phyloP scores from a whole-genome alignment of 768 basidiomycete species.

The Russula brevipes region DNA sequence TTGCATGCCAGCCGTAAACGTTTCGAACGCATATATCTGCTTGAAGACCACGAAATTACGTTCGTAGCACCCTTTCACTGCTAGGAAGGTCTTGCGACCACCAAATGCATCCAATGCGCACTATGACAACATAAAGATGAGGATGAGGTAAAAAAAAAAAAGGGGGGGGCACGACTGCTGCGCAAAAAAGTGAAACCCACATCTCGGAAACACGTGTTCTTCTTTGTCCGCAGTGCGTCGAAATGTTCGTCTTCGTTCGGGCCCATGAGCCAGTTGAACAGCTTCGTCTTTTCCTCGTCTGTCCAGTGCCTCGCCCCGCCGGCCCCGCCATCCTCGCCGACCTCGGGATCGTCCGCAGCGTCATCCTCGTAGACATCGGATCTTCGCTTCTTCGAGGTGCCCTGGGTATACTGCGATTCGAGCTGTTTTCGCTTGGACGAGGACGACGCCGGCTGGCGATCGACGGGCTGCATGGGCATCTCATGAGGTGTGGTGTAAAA shows the following conservation, averaged over 20 bases:
- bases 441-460: constrained; percentile 17
- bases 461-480: constrained; percentile 21
- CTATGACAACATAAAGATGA: constrained; percentile 33
- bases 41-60: constrained; percentile 83
- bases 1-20: constrained; percentile 40
- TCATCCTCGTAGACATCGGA: constrained; percentile 24
- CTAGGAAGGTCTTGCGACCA: constrained; percentile 76
- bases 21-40: constrained; percentile 71
- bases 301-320: constrained; percentile 81
- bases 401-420: constrained; percentile 19
- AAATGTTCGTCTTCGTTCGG: constrained; percentile 68
- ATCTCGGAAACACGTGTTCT: constrained; percentile 79
- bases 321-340: constrained; percentile 24
- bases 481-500: constrained; percentile 23
- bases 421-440: constrained; percentile 25
- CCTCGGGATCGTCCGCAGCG: constrained; percentile 25
- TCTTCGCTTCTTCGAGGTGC: constrained; percentile 22
- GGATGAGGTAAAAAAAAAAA: constrained; percentile 3
- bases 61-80: constrained; percentile 80
- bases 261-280: constrained; percentile 78
- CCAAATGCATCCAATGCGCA: constrained; percentile 68
- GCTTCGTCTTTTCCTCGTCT: constrained; percentile 72
- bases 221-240: constrained; percentile 70
- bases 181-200: constrained; percentile 33
- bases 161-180: not conserved